Conservation (phyloP, 805 yeast genomes). For the Blastobotrys americana region DNA sequence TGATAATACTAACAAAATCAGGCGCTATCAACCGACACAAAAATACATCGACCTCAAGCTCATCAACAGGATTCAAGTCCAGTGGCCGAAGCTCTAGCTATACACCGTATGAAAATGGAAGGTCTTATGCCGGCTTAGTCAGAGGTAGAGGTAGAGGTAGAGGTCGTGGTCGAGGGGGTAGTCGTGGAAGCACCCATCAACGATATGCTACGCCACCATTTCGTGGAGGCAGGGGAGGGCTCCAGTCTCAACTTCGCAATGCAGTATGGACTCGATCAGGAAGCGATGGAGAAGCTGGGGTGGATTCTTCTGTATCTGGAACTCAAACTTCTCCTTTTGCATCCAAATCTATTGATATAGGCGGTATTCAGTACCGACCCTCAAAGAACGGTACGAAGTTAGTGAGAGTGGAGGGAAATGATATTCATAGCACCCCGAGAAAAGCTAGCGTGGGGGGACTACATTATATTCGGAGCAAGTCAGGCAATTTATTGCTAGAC, state of each 20-base stretch:
- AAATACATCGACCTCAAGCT: no score
- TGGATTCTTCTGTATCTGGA: neutral
- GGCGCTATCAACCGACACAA: slow-evolving; percentile 24
- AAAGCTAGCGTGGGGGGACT: slow-evolving; percentile 23
- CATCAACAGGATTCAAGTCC: slow-evolving; percentile 5
- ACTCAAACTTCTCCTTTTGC: neutral
- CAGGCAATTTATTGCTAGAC: slow-evolving; percentile 12
- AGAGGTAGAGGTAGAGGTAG: slow-evolving; percentile 9
- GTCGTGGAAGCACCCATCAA: slow-evolving; percentile 1
- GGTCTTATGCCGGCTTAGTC: neutral
- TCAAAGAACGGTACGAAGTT: slow-evolving; percentile 22
- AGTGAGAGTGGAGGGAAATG: slow-evolving; percentile 10
- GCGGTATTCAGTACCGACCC: slow-evolving; percentile 21
- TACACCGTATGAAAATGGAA: no score
- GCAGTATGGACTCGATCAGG: neutral
- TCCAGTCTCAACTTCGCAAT: neutral
- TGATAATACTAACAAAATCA: no score
- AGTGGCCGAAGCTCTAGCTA: no score
- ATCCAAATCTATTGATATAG: slow-evolving; percentile 16
- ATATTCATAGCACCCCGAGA: slow-evolving; percentile 15
- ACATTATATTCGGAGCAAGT: slow-evolving; percentile 21
- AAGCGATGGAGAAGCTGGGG: neutral
- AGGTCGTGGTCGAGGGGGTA: slow-evolving; percentile 2
- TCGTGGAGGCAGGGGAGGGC: neutral
- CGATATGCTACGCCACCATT: neutral